These are phyloP conservation scores for Durusdinium trenchii DNA, from an alignment of 73 alveolate species.

Conservation along the genomic window DNA sequence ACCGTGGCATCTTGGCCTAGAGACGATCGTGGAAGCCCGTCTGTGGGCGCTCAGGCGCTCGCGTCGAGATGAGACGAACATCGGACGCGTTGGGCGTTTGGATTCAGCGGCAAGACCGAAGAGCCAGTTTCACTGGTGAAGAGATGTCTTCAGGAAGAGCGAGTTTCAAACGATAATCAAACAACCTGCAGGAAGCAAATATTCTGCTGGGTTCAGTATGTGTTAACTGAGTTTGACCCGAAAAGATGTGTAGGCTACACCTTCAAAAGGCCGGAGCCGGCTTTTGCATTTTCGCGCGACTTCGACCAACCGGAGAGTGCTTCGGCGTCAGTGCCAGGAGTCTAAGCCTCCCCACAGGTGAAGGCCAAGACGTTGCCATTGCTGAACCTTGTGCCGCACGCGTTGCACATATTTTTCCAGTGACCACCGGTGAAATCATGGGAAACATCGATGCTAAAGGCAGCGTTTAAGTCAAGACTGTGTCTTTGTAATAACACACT, in stretches of 20 bases:
- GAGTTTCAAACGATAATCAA: not conserved
- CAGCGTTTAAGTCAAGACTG: not conserved
- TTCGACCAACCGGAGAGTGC: too few relatives aligned
- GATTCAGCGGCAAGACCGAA: too few relatives aligned
- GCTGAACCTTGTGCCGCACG: constrained; percentile 88
- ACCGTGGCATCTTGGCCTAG: constrained; percentile 85
- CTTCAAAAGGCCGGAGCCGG: not conserved
- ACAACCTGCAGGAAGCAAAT: not conserved
- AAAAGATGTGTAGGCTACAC: too few relatives aligned
- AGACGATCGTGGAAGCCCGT: not conserved
- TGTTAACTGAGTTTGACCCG: too few relatives aligned
- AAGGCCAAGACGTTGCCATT: constrained; percentile 82
- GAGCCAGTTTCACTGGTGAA: too few relatives aligned
- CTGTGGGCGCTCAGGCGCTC: too few relatives aligned
- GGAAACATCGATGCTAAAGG: too few relatives aligned
- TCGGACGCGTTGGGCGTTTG: too few relatives aligned
- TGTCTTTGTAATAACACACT: not conserved
- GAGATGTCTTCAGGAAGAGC: not conserved
- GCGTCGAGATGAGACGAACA: too few relatives aligned
- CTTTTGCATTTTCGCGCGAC: not conserved
- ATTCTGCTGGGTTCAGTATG: too few relatives aligned
- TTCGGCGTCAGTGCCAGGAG: not conserved
- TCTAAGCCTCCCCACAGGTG: constrained; percentile 32
- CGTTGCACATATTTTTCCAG: too few relatives aligned
- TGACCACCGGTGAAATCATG: too few relatives aligned